A percentile compares a stretch with the other conserved stretches of the same genome.
Evolutionary conservation across 2,329 filamentous ascomycete genomes (phyloP).

Genomic region (Capronia americana): DNA sequence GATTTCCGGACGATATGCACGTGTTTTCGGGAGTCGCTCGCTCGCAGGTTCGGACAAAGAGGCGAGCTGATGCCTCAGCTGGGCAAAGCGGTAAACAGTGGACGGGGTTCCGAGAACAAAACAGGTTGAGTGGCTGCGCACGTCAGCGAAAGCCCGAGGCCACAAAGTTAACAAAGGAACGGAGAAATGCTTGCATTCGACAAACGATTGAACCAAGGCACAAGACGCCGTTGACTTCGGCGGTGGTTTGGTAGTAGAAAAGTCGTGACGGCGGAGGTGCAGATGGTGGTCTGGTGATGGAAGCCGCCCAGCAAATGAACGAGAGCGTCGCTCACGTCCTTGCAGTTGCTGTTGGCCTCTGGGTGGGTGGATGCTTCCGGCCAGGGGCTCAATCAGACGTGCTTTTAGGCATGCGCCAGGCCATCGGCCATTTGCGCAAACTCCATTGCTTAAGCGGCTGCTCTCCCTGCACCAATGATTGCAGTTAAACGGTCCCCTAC

Average conservation of each 20-base stretch:
- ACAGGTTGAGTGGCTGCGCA: conserved; percentile 18
- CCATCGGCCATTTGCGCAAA: conserved; percentile 4
- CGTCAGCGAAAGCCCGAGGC: conserved; percentile 12
- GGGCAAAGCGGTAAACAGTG: conserved; percentile 21
- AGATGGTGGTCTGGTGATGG: conserved; percentile 16
- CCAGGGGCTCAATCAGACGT: conserved; percentile 22
- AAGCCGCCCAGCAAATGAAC: conserved; percentile 17
- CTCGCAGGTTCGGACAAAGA: conserved; percentile 20
- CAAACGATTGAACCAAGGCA: conserved; percentile 7
- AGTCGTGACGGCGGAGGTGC: conserved; percentile 9
- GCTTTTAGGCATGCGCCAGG: conserved; percentile 13
- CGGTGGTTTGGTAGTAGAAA: conserved; percentile 10
- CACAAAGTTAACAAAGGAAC: conserved; percentile 14
- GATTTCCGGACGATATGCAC: conserved; percentile 3
- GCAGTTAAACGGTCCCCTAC: not conserved
- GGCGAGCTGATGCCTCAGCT: conserved; percentile 9
- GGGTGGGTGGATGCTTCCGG: conserved; percentile 12
- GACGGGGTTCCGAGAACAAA: conserved; percentile 11
- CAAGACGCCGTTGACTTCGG: conserved; percentile 6
- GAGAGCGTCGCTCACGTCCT: conserved; percentile 3
- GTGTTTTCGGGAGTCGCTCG: not conserved
- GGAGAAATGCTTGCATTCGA: conserved; percentile 3
- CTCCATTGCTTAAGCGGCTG: conserved; percentile 17
- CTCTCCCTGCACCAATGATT: conserved; percentile 11
- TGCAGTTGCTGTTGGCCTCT: conserved; percentile 6